A percentile compares a stretch with the other conserved stretches of the same genome.
Conservation (phyloP, 495 filamentous ascomycete species). For the Tuber umbilicatum region DNA sequence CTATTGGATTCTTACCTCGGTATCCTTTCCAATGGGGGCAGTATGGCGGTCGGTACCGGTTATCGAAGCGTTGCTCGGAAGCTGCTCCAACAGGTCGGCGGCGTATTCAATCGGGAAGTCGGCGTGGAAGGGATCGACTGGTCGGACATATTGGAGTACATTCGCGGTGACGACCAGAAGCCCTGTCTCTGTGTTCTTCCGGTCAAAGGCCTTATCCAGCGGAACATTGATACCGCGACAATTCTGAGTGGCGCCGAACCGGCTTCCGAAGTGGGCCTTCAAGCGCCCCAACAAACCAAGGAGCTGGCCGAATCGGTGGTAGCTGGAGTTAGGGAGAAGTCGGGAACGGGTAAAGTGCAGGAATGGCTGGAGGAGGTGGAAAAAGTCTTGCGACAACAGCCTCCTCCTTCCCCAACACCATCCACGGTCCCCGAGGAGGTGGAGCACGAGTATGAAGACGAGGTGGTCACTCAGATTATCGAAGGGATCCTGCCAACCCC, state of each 20-base stretch:
- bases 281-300: slow-evolving; percentile 28
- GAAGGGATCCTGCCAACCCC: slow-evolving; percentile 35
- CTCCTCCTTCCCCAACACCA: slow-evolving; percentile 27
- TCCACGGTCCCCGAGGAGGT: slow-evolving; percentile 18
- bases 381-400: slow-evolving; percentile 34
- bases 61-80: slow-evolving; percentile 90
- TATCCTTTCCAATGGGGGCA: slow-evolving; percentile 75
- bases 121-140: slow-evolving; percentile 83
- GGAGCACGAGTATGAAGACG: slow-evolving; percentile 38
- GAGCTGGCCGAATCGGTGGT: slow-evolving; percentile 39
- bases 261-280: slow-evolving; percentile 4
- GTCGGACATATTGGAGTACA: slow-evolving; percentile 91
- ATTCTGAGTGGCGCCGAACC: slow-evolving; percentile 24
- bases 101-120: slow-evolving; percentile 87
- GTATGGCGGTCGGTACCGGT: slow-evolving; percentile 89
- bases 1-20: slow-evolving; percentile 77
- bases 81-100: slow-evolving; percentile 83
- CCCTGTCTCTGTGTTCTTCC: slow-evolving; percentile 49
- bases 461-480: slow-evolving; percentile 40
- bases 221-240: slow-evolving; percentile 25
- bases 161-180: slow-evolving; percentile 76
- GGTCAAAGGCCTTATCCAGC: slow-evolving; percentile 37
- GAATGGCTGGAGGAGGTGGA: slow-evolving; percentile 42
- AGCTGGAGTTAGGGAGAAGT: slow-evolving; percentile 36
- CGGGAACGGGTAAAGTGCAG: slow-evolving; percentile 36